Evolutionary conservation across 2,329 filamentous ascomycete species (phyloP).

Genomic region (Talaromyces sp.): DNA sequence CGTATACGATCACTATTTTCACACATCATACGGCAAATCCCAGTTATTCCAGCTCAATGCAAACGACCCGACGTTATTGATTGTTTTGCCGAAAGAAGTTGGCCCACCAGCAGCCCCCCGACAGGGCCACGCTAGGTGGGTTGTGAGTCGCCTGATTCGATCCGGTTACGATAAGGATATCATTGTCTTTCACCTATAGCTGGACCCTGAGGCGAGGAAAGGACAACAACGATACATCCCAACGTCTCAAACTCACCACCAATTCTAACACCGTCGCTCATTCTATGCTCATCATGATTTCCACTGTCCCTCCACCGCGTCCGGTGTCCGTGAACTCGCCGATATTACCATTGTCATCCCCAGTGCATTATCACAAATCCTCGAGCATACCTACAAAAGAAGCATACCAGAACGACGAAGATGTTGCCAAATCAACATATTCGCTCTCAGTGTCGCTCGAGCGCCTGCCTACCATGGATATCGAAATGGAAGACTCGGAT

Average conservation of each 20-base stretch:
- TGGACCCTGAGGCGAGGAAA: too few species aligned
- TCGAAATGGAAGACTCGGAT: conserved; percentile 25
- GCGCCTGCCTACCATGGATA: conserved; percentile 21
- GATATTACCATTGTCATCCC: conserved; percentile 21
- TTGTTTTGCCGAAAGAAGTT: neutral
- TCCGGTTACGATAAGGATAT: neutral
- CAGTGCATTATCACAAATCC: conserved; percentile 21
- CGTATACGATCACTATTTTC: conserved; percentile 3
- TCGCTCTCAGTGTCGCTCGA: conserved; percentile 19
- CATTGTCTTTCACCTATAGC: neutral
- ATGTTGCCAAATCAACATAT: conserved; percentile 16
- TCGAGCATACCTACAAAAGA: conserved; percentile 25
- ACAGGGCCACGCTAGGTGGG: conserved; percentile 24
- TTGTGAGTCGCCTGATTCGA: conserved; percentile 7
- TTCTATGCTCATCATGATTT: conserved; percentile 22
- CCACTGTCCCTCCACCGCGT: conserved; percentile 28
- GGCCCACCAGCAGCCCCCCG: conserved; percentile 21
- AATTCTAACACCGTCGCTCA: neutral
- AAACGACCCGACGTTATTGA: neutral
- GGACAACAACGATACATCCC: neutral
- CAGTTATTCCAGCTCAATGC: neutral
- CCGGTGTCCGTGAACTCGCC: conserved; percentile 32
- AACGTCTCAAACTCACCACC: neutral
- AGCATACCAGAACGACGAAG: conserved; percentile 21
- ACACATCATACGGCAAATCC: neutral